phyloP scores from a whole-genome alignment of 192 early-diverging fungal species.

The Entomortierella parvispora region DNA sequence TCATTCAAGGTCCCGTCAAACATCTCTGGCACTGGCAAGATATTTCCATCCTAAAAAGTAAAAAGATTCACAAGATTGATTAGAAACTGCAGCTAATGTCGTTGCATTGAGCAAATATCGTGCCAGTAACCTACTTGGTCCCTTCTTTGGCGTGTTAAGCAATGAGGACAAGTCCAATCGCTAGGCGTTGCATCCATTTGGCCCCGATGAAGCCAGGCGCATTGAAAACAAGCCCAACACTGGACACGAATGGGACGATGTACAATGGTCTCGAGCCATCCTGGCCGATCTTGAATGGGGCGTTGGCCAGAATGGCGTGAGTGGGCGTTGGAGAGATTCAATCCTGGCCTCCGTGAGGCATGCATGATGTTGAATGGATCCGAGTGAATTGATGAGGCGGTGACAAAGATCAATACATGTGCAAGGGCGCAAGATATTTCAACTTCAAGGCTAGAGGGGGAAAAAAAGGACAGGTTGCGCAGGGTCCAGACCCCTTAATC shows the following conservation, averaged over 20 bases:
- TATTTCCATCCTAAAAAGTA: slow-evolving; percentile 31
- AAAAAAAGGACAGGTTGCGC: no score
- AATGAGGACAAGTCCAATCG: slow-evolving; percentile 47
- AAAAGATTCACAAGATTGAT: no score
- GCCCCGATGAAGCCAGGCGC: slow-evolving; percentile 33
- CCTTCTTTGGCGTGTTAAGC: slow-evolving; percentile 26
- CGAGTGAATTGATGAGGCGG: no score
- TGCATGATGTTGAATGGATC: no score
- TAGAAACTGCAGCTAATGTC: no score
- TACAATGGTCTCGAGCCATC: slow-evolving; percentile 28
- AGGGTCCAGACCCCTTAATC: no score
- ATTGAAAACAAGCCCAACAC: slow-evolving; percentile 37
- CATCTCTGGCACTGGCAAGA: slow-evolving; percentile 47
- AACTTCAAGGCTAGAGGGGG: no score
- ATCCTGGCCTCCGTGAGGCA: no score
- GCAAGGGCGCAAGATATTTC: no score
- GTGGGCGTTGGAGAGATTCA: not conserved
- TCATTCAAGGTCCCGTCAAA: slow-evolving; percentile 33
- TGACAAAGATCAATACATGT: no score
- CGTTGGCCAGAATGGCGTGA: slow-evolving; percentile 6
- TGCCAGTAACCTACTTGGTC: slow-evolving; percentile 40
- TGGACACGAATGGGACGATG: slow-evolving; percentile 34
- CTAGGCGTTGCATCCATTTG: slow-evolving; percentile 11
- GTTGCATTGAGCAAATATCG: no score
- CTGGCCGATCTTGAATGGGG: slow-evolving; percentile 17